Conservation (phyloP, 208 protist genomes). For the Trypanosoma platydactyli region DNA sequence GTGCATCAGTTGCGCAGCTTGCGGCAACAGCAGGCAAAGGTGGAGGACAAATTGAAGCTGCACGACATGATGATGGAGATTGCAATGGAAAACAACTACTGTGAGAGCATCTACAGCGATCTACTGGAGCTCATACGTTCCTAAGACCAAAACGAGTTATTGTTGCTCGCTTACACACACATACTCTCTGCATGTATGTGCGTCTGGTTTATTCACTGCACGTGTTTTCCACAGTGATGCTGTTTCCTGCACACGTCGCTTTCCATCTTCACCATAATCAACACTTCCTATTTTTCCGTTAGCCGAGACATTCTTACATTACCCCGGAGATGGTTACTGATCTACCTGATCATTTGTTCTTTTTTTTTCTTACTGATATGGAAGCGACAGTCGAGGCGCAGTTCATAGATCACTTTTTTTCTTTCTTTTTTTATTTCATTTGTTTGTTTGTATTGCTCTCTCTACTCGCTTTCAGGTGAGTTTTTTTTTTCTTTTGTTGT, state of each 20-base stretch:
- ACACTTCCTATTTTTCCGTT: too few relatives aligned
- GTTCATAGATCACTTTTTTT: neutral
- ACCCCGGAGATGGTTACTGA: too few relatives aligned
- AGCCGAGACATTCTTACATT: too few relatives aligned
- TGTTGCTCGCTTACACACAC: constrained; percentile 1
- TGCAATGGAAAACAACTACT: constrained; percentile 67
- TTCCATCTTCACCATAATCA: too few relatives aligned
- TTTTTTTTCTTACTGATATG: too few relatives aligned
- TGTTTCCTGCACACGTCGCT: too few relatives aligned
- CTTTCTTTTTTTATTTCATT: neutral
- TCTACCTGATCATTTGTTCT: too few relatives aligned
- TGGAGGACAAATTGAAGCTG: constrained; percentile 44
- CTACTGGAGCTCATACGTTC: constrained; percentile 55
- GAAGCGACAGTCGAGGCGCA: too few relatives aligned
- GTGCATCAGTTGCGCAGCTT: constrained; percentile 58
- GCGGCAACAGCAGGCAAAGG: constrained; percentile 46
- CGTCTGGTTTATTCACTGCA: neutral
- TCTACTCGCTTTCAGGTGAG: neutral
- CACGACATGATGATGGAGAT: constrained; percentile 73
- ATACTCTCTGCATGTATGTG: neutral
- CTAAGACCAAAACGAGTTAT: constrained; percentile 17
- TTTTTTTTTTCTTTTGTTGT: neutral
- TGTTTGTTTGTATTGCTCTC: neutral
- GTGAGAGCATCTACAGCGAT: constrained; percentile 65
- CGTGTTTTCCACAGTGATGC: too few relatives aligned